Percentiles rank a stretch among this genome's conserved stretches.
Conservation (phyloP, 352 stramenopile species). For the Saprolegnia parasitica region DNA sequence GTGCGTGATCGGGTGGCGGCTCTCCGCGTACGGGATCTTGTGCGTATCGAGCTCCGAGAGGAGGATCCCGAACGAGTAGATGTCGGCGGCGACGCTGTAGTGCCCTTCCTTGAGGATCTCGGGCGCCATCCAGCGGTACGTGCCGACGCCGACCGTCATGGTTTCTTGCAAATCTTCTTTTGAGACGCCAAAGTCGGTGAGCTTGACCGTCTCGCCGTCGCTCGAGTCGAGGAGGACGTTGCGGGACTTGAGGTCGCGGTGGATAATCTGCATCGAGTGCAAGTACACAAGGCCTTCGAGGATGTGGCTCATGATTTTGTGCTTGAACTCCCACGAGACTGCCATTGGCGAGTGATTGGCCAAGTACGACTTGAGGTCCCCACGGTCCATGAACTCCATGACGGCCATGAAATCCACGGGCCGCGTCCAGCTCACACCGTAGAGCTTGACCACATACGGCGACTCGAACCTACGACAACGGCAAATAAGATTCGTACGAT, state of each 20-base stretch:
- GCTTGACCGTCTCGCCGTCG: slow-evolving; percentile 18
- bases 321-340: neutral
- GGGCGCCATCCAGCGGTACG: slow-evolving; percentile 27
- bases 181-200: slow-evolving; percentile 25
- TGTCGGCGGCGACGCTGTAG: slow-evolving; percentile 17
- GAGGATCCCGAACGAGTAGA: slow-evolving; percentile 22
- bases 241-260: slow-evolving; percentile 23
- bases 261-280: slow-evolving; percentile 25
- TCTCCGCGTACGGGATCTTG: slow-evolving; percentile 14
- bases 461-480: slow-evolving; percentile 11
- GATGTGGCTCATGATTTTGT: slow-evolving; percentile 17
- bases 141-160: slow-evolving; percentile 24
- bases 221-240: slow-evolving; percentile 24
- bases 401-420: slow-evolving; percentile 12
- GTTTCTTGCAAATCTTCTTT: slow-evolving; percentile 17
- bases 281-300: slow-evolving; percentile 14
- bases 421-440: slow-evolving; percentile 15
- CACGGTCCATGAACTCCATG: slow-evolving; percentile 23
- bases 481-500: neutral
- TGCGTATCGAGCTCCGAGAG: slow-evolving; percentile 21
- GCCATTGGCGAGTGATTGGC: neutral
- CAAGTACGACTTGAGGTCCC: slow-evolving; percentile 29
- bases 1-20: slow-evolving; percentile 26
- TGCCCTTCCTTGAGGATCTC: slow-evolving; percentile 24
- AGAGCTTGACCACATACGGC: slow-evolving; percentile 3